phyloP scores from a whole-genome alignment of 352 stramenopile genomes.

The Elongisporangium senticosum region DNA sequence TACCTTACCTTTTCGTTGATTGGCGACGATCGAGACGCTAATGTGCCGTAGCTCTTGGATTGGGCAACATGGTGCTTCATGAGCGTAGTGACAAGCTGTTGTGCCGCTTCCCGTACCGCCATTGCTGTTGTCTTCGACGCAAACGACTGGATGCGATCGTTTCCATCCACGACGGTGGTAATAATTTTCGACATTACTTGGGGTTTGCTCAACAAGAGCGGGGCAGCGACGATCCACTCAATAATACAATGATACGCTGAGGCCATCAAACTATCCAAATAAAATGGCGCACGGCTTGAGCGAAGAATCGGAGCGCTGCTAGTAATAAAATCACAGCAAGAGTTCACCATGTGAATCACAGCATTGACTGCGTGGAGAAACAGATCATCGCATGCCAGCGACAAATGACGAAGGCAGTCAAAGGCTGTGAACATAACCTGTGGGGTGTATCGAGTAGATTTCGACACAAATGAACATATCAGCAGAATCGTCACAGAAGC shows the following conservation, averaged over 20 bases:
- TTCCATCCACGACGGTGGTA: slow-evolving; percentile 71
- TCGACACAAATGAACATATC: slow-evolving; percentile 81
- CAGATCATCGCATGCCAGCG: slow-evolving; percentile 69
- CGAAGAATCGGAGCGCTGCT: slow-evolving; percentile 67
- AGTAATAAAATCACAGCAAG: slow-evolving; percentile 83
- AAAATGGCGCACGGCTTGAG: slow-evolving; percentile 70
- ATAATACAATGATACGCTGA: slow-evolving; percentile 78
- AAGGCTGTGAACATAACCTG: slow-evolving; percentile 83
- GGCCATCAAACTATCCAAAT: slow-evolving; percentile 79
- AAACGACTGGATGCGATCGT: slow-evolving; percentile 63
- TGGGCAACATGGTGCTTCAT: slow-evolving; percentile 85
- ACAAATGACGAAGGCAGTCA: slow-evolving; percentile 79
- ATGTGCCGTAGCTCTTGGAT: slow-evolving; percentile 29
- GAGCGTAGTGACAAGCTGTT: slow-evolving; percentile 80
- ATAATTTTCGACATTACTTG: slow-evolving; percentile 79
- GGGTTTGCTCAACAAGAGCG: slow-evolving; percentile 65
- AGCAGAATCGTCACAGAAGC: slow-evolving; percentile 80
- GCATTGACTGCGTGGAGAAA: slow-evolving; percentile 73
- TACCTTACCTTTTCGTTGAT: slow-evolving; percentile 58
- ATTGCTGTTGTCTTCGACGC: slow-evolving; percentile 39
- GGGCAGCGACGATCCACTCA: slow-evolving; percentile 76
- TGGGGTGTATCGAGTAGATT: slow-evolving; percentile 76
- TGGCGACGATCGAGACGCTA: slow-evolving; percentile 33
- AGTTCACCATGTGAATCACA: slow-evolving; percentile 76
- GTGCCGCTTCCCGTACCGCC: slow-evolving; percentile 62